phyloP scores from a whole-genome alignment of 1,284 basidiomycete species.

The Heterobasidion irregulare region DNA sequence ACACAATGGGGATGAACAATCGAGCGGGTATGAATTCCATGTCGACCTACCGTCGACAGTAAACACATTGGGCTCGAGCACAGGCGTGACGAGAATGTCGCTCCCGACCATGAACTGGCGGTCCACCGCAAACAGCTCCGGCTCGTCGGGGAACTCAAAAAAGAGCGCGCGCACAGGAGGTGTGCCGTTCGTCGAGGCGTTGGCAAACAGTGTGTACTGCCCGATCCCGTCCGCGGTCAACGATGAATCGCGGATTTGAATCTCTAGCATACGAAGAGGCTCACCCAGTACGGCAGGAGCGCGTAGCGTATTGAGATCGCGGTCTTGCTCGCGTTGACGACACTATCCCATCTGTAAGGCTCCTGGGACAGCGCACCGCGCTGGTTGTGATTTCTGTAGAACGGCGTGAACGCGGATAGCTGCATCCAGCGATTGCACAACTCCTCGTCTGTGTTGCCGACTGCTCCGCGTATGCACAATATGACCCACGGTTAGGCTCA shows the following conservation, averaged over 20 bases:
- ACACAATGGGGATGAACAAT: background rate
- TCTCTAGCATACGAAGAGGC: slow-evolving; percentile 13
- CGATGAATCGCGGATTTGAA: background rate
- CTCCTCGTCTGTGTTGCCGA: slow-evolving; percentile 71
- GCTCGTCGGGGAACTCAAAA: slow-evolving; percentile 69
- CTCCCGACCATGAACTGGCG: slow-evolving; percentile 66
- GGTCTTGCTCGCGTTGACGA: slow-evolving; percentile 63
- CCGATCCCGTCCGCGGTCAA: background rate
- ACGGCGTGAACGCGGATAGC: slow-evolving; percentile 67
- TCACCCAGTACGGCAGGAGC: slow-evolving; percentile 68
- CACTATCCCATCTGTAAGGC: slow-evolving; percentile 70
- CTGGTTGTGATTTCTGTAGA: slow-evolving; percentile 65
- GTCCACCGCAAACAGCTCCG: slow-evolving; percentile 54
- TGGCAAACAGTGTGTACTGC: slow-evolving; percentile 70
- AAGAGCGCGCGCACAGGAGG: slow-evolving; percentile 69
- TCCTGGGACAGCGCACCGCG: slow-evolving; percentile 59
- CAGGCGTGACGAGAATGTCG: slow-evolving; percentile 68
- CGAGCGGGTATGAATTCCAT: background rate
- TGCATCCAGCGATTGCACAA: slow-evolving; percentile 81
- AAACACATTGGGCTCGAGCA: slow-evolving; percentile 50
- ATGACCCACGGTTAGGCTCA: background rate
- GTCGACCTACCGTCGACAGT: slow-evolving; percentile 37
- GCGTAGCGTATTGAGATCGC: slow-evolving; percentile 62
- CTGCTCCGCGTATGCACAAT: slow-evolving; percentile 19
- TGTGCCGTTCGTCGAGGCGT: slow-evolving; percentile 52